Conservation (phyloP, 2,329 filamentous ascomycete species). For the Ceratocystis albifundus region DNA sequence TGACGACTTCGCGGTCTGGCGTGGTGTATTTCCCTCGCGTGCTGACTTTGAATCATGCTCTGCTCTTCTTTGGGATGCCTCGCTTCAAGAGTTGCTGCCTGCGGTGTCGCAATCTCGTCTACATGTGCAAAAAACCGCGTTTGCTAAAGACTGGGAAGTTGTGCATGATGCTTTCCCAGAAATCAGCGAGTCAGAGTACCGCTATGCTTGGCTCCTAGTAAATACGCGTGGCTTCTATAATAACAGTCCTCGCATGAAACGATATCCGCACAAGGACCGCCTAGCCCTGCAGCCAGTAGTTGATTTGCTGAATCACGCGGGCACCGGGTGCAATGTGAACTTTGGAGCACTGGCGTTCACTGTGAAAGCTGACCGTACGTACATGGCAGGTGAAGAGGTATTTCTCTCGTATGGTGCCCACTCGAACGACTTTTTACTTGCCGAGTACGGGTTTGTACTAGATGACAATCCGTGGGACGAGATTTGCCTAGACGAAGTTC, state of each 20-base stretch:
- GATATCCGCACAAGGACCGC: slow-evolving; percentile 41
- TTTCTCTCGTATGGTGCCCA: slow-evolving; percentile 59
- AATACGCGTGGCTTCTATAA: slow-evolving; percentile 55
- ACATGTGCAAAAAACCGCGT: slow-evolving; percentile 39
- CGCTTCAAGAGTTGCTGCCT: slow-evolving; percentile 40
- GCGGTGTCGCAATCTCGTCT: slow-evolving; percentile 37
- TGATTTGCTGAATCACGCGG: slow-evolving; percentile 56
- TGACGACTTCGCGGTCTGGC: slow-evolving; percentile 46
- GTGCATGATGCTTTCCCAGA: slow-evolving; percentile 29
- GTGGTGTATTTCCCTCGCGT: slow-evolving; percentile 52
- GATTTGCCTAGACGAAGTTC: slow-evolving; percentile 37
- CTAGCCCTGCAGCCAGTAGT: slow-evolving; percentile 61
- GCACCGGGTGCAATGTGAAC: slow-evolving; percentile 40
- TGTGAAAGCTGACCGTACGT: slow-evolving; percentile 41
- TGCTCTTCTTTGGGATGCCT: slow-evolving; percentile 40
- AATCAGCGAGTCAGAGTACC: slow-evolving; percentile 34
- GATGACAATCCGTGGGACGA: slow-evolving; percentile 44
- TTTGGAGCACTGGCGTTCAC: slow-evolving; percentile 43
- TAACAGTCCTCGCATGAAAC: slow-evolving; percentile 36
- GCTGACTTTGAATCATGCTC: slow-evolving; percentile 43
- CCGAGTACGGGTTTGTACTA: slow-evolving; percentile 49
- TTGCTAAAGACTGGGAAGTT: slow-evolving; percentile 34
- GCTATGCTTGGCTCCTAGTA: slow-evolving; percentile 48
- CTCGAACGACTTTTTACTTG: slow-evolving; percentile 59
- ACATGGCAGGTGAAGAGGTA: slow-evolving; percentile 51